Conservation (phyloP, 2,329 filamentous ascomycete genomes). For the Calonectria montana region DNA sequence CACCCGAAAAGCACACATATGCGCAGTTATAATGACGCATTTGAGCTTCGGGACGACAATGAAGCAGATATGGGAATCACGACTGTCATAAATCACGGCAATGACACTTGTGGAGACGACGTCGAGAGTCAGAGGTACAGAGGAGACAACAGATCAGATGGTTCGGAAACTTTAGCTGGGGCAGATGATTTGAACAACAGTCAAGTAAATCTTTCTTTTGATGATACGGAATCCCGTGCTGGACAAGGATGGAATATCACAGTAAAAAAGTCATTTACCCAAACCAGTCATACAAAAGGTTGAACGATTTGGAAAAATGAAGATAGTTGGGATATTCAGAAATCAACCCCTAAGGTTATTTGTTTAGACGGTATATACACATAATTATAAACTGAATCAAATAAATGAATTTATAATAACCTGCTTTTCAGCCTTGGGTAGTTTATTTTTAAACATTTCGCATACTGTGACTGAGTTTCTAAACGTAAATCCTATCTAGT, state of each 20-base stretch:
- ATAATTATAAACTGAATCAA: too few species aligned
- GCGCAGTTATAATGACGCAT: not conserved
- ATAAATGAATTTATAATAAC: not conserved
- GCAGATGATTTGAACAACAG: not conserved
- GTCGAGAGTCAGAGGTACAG: not conserved
- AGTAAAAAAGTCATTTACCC: not conserved
- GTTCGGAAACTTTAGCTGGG: not conserved
- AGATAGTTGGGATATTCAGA: too few species aligned
- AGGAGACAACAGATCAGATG: not conserved
- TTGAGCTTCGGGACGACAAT: not conserved
- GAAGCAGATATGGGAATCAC: not conserved
- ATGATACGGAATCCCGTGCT: not conserved
- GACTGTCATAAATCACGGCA: not conserved
- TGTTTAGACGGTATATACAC: too few species aligned
- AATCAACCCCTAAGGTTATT: too few species aligned
- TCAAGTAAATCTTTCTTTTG: not conserved
- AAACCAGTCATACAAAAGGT: not conserved
- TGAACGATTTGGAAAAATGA: not conserved
- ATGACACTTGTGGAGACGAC: not conserved
- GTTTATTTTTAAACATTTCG: too few species aligned
- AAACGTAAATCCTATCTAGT: not conserved
- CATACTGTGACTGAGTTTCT: not conserved
- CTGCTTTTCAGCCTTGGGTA: too few species aligned
- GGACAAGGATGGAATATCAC: not conserved
- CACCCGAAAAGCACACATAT: not conserved